A percentile compares a stretch with the other conserved stretches of the same genome.
Conservation (phyloP, 148 eudicot species). For the Chenopodium quinoa region DNA sequence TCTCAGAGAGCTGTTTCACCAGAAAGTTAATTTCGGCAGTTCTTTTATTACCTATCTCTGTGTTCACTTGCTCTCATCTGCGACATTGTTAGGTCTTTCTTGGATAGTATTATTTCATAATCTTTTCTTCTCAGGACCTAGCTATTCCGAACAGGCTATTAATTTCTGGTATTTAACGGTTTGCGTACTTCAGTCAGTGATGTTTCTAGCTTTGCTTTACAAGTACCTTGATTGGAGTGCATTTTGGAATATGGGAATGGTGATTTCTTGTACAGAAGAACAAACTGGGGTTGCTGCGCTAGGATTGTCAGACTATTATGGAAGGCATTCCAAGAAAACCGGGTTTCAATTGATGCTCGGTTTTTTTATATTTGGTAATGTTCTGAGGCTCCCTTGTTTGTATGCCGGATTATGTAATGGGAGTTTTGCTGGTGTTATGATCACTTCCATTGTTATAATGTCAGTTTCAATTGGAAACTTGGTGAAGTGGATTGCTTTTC, state of each 20-base stretch:
- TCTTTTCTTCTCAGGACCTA: not conserved
- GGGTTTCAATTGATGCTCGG: slow-evolving; percentile 24
- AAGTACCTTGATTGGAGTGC: slow-evolving; percentile 28
- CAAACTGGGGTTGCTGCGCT: slow-evolving; percentile 23
- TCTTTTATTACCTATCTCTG: not conserved
- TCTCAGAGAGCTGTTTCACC: not conserved
- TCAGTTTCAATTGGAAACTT: slow-evolving; percentile 16
- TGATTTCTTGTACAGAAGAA: slow-evolving; percentile 6
- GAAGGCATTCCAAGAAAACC: slow-evolving; percentile 2
- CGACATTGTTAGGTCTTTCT: not conserved
- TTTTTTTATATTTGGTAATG: not conserved
- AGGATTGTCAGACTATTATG: slow-evolving; percentile 14
- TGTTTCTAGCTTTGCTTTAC: slow-evolving; percentile 9
- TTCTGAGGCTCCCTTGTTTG: slow-evolving; percentile 5
- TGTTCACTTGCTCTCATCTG: slow-evolving; percentile 16
- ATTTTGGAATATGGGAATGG: slow-evolving; percentile 27
- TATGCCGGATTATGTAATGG: not conserved
- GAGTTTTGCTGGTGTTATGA: slow-evolving; percentile 7
- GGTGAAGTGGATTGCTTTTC: slow-evolving; percentile 33
- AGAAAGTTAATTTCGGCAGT: not conserved
- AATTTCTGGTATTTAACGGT: not conserved
- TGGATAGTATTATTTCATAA: not conserved
- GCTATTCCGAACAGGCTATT: no score
- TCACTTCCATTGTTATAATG: not conserved
- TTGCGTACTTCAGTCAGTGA: not conserved